Base-by-base conservation (phyloP, 2,329 filamentous ascomycete genomes). In the Exophiala alcalophila region DNA sequence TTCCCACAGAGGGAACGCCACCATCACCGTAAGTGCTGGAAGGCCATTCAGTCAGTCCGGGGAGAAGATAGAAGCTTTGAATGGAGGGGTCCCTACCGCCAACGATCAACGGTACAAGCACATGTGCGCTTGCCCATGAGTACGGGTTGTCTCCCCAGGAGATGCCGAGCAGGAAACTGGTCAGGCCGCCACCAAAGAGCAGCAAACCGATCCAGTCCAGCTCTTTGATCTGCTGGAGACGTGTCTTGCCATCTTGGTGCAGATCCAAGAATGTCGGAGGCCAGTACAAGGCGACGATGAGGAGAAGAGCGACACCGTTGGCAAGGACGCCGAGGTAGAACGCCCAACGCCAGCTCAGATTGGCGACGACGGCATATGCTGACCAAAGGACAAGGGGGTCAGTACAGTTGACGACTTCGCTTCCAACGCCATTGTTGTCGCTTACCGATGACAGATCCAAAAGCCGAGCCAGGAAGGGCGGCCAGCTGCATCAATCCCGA, bases 131-230 rank as follows among this genome's bases (percentile, higher is more conserved):
- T 5, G 11, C 26, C 50, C 50, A 53, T 11, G 35, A 27, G 14
- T 50, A 50, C 5, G 50, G 50, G 29, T 44, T 48, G n/a, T 35
- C 31, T 3, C 50, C 47, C 34, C 31, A 50, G 12, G 36, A 35
- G n/a, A 53, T 43, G 7, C 47, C 50, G 9, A 53, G 11, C 16
- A 53, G 40, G 40, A 53, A 50, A 10, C 28, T 31, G 11, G 38
- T 49, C 5, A 53, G 30, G 12, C 50, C 50, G 16, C 43, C 50
- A 30, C 31, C 33, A 19, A 48, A 47, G 8, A 53, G 29, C 8
- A 50, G 19, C 5, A 53, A 26, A 14, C 50, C 47, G 18, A 50
- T 28, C 33, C 42, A 50, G 27, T 53, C 50, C 11, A 53, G 29
- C 18, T 48, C 44, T 18, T 37, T 20, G 21, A 49, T 25, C 24